Evolutionary conservation across 2,329 filamentous ascomycete genomes (phyloP), one percentile per base, ranked within the genome.

Genomic region (Talaromyces sp.): DNA sequence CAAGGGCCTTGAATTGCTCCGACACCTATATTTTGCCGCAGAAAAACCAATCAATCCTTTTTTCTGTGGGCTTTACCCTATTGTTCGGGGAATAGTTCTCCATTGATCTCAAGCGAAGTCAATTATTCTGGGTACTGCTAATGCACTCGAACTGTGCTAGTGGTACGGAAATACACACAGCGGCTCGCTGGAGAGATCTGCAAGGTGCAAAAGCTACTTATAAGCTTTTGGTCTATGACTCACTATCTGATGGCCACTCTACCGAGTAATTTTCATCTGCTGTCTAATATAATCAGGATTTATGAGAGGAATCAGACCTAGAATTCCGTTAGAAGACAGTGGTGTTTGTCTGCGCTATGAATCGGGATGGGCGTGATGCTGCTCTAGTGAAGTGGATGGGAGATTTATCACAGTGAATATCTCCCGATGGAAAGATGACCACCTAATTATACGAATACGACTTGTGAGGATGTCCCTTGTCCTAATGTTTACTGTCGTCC

Each of bases 301-400:
- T 56, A 22, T 9, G 37, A 33, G 31, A 37, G 52, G 58, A 61
- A 15, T 37, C 33, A 9, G 8, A 25, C 27, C n/a, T 41, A n/a
- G n/a, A 31, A 31, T 31, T 1, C 27, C 1, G 39, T 22, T 49
- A 43, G 19, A 33, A 41, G 39, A 10, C 43, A 10, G 19, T 50
- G 19, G 27, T 61, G 37, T 39, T 49, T 50, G 58, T 50, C 27
- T 27, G 58, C 27, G 35, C 58, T 13, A 61, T 35, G 22, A 50
- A 61, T 19, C 22, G 37, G 22, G 58, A 39, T 61, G 58, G 58
- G 25, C 58, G n/a, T 19, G 43, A 61, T 61, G 58, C 58, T 56
- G 31, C 52, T 56, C 22, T 37, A 56, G 37, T 22, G 22, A 56
- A 37, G 37, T 56, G 52, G 15, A 37, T 56, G 37, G 31, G 37